Base-by-base conservation (phyloP, 2,329 filamentous ascomycete species). In the Alternaria alternata region DNA sequence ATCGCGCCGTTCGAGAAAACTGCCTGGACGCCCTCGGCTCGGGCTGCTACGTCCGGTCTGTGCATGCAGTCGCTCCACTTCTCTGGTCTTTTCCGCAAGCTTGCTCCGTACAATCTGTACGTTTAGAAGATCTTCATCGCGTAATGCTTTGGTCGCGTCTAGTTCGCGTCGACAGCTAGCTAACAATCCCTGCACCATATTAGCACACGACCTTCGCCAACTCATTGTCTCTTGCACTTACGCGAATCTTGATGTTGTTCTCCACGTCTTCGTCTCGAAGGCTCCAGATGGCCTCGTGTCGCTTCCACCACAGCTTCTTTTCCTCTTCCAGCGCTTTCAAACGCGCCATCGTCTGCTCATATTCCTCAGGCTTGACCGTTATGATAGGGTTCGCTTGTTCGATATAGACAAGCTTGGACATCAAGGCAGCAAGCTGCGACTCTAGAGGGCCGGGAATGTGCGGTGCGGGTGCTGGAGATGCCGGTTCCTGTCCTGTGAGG, bases 231-330 rank as follows among this genome's bases (percentile, higher is more conserved):
- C 49, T 9, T 34, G 30, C 11, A 60, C 65, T 60, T 63, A 68
- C 65, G 4, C 79, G 77, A 42, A 81, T 75, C 67, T 78, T 80
- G 65, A 81, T 79, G 62, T 81, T 76, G 61, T 81, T 82, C 51
- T 77, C 74, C 2, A 81, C 75, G 46, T 82, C 80, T 61, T 80
- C 78, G 59, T 81, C 79, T 36, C 80, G 73, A 20, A 82, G 69
- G 4, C 74, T 73, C 64, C 76, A 80, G 48, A 81, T 73, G n/a
- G 78, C 76, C 64, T 79, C 75, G 53, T 81, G 76, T 24, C 78
- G 70, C 39, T 74, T 74, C 48, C 69, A 65, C 69, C 75, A 77
- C 1, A 65, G 62, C 18, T 71, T 71, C 60, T 81, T 80, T 55
- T 81, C 78, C 2, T 67, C 69, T 58, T 81, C 76, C 7, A 81